Percentiles rank a stretch among this genome's conserved stretches.
These are phyloP conservation scores for Daedaleopsis nitida DNA, from an alignment of 768 basidiomycete species.

Conservation along the genomic window DNA sequence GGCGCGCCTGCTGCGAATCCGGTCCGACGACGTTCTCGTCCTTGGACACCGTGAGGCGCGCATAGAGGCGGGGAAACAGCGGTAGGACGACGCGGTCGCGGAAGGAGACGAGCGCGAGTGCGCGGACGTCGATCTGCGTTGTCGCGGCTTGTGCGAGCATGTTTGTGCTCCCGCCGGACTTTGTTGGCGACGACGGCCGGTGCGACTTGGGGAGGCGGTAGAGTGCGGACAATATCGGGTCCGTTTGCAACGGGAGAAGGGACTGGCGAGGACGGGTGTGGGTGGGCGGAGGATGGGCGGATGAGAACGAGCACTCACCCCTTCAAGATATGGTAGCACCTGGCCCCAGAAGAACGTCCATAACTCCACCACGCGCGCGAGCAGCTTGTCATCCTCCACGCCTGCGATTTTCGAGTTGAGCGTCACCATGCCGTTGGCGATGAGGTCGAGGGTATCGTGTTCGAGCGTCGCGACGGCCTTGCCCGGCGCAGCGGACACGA, in stretches of 20 bases:
- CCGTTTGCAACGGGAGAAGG: slow-evolving; percentile 62
- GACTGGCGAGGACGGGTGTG: slow-evolving; percentile 37
- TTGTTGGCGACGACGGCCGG: slow-evolving; percentile 52
- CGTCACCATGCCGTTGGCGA: slow-evolving; percentile 89
- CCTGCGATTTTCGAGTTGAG: slow-evolving; percentile 81
- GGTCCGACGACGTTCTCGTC: slow-evolving; percentile 57
- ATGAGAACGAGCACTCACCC: slow-evolving; percentile 55
- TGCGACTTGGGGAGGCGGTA: slow-evolving; percentile 57
- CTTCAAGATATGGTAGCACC: slow-evolving; percentile 85
- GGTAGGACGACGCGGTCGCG: slow-evolving; percentile 80
- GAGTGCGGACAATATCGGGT: slow-evolving; percentile 65
- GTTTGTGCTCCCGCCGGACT: slow-evolving; percentile 47
- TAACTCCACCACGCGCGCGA: slow-evolving; percentile 78
- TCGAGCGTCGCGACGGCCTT: slow-evolving; percentile 76
- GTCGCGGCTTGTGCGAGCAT: slow-evolving; percentile 37
- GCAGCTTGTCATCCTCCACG: slow-evolving; percentile 76
- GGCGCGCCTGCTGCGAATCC: slow-evolving; percentile 63
- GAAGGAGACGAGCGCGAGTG: slow-evolving; percentile 77
- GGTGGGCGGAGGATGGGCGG: slow-evolving; percentile 39
- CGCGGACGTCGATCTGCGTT: slow-evolving; percentile 77
- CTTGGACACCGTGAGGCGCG: slow-evolving; percentile 54
- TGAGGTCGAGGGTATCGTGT: slow-evolving; percentile 78
- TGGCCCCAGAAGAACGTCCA: slow-evolving; percentile 96
- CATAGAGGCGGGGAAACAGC: slow-evolving; percentile 54
- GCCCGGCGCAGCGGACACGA: slow-evolving; percentile 72